Percentiles rank a stretch among this genome's conserved stretches.
phyloP scores from a whole-genome alignment of 306 rosid species.

The Corylus avellana region DNA sequence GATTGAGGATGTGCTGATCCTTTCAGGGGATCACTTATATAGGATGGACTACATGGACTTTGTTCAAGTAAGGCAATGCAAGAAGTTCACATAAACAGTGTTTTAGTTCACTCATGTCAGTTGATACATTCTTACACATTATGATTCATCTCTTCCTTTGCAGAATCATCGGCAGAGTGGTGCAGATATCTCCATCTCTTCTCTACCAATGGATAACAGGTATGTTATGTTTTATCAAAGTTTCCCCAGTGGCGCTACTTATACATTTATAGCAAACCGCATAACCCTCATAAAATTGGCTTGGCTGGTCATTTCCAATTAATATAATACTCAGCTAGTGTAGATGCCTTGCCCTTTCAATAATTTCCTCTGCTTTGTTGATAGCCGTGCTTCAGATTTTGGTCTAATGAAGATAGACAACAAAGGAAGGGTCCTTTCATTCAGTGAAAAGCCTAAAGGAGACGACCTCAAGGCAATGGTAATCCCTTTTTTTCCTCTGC shows the following conservation, averaged over 20 bases:
- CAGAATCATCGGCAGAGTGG: constrained; percentile 89
- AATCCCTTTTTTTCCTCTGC: constrained; percentile 28
- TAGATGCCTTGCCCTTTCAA: constrained; percentile 5
- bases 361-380: constrained; percentile 31
- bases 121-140: constrained; percentile 15
- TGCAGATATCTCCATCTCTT: constrained; percentile 89
- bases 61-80: constrained; percentile 60
- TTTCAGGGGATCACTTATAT: constrained; percentile 92
- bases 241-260: background rate
- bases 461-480: constrained; percentile 79
- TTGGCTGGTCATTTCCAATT: background rate
- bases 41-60: constrained; percentile 95
- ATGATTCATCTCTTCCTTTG: constrained; percentile 30
- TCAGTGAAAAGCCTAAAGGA: constrained; percentile 93
- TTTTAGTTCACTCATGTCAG: constrained; percentile 6
- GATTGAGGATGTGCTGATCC: constrained; percentile 87
- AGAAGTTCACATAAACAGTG: constrained; percentile 14
- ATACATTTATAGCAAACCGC: background rate
- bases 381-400: constrained; percentile 97
- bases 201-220: constrained; percentile 94
- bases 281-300: background rate
- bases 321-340: background rate
- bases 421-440: constrained; percentile 57
- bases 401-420: constrained; percentile 98
- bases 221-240: constrained; percentile 22